These are phyloP conservation scores for Alternaria metachromatica DNA, from an alignment of 2,329 filamentous ascomycete genomes.

Conservation along the genomic window DNA sequence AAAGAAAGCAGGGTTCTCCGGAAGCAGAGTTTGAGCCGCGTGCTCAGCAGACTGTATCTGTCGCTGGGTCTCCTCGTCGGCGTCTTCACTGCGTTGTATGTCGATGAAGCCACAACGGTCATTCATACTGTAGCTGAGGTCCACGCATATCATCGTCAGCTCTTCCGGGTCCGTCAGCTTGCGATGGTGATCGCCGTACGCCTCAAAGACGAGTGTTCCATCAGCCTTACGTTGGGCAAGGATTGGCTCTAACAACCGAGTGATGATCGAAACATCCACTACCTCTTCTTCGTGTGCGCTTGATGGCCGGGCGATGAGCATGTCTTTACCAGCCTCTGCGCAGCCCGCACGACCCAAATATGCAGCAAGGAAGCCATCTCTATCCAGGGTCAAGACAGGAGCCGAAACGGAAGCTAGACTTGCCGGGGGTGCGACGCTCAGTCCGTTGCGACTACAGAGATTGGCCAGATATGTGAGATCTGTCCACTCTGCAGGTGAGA, in stretches of 20 bases:
- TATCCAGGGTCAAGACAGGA: conserved; percentile 46
- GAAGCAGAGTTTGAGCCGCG: no score
- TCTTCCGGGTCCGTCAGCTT: conserved; percentile 42
- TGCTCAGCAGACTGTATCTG: no score
- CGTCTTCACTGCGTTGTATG: conserved; percentile 28
- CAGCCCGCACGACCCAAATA: conserved; percentile 46
- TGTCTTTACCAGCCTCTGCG: conserved; percentile 40
- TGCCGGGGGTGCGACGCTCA: conserved; percentile 39
- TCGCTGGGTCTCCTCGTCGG: not conserved
- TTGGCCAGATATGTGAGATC: not conserved
- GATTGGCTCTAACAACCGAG: conserved; percentile 45
- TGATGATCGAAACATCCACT: conserved; percentile 45
- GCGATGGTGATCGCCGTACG: conserved; percentile 37
- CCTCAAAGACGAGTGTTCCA: conserved; percentile 44
- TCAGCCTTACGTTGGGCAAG: conserved; percentile 38
- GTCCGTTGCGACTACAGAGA: conserved; percentile 38
- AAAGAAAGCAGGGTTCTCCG: conserved; percentile 4
- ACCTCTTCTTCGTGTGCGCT: conserved; percentile 31
- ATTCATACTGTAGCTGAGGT: conserved; percentile 44
- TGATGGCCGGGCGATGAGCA: conserved; percentile 43
- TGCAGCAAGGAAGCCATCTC: conserved; percentile 42
- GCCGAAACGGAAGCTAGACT: conserved; percentile 35
- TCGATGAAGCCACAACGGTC: conserved; percentile 39
- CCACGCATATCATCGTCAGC: conserved; percentile 45
- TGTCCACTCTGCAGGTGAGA: not conserved